A percentile compares a stretch with the other conserved stretches of the same genome.
These are phyloP conservation scores for Chaetothyriales sp. DNA, from an alignment of 2,329 filamentous ascomycete genomes.

Conservation along the genomic window DNA sequence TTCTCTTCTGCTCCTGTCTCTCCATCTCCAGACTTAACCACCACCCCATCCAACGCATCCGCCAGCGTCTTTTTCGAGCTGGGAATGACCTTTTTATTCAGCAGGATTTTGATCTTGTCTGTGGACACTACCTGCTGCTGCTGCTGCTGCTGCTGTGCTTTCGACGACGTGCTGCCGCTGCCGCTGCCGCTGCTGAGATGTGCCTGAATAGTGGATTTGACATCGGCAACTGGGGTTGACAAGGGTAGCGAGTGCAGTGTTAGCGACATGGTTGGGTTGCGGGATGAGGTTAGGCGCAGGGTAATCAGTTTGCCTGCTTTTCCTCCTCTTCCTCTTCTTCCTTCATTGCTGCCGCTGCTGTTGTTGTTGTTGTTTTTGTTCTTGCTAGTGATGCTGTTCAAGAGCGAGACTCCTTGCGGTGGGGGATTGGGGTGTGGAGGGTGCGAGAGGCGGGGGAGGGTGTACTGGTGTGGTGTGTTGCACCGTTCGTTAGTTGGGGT, in stretches of 20 bases:
- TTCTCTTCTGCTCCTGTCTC: constrained; percentile 17
- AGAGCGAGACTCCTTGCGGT: neutral
- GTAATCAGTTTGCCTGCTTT: constrained; percentile 22
- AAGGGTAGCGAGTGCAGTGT: constrained; percentile 46
- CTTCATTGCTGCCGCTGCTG: constrained; percentile 5
- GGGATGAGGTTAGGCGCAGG: constrained; percentile 58
- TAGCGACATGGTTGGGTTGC: constrained; percentile 56
- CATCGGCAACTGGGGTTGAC: constrained; percentile 59
- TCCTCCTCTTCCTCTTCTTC: constrained; percentile 1
- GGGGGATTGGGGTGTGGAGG: constrained; percentile 29
- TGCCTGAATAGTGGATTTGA: constrained; percentile 55
- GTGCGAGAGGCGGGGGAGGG: constrained; percentile 31
- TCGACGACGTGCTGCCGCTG: neutral
- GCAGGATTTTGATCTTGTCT: constrained; percentile 74
- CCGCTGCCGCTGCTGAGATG: constrained; percentile 33
- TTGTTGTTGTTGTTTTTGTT: constrained; percentile 2
- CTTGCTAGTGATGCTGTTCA: constrained; percentile 3
- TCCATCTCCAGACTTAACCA: constrained; percentile 31
- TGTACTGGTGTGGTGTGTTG: too few species aligned
- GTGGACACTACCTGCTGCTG: constrained; percentile 22
- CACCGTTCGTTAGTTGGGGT: neutral
- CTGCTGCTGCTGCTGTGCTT: too few species aligned
- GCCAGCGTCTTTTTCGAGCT: constrained; percentile 55
- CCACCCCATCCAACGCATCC: constrained; percentile 46
- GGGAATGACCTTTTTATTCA: constrained; percentile 69